phyloP scores from a whole-genome alignment of 108 stramenopile species.

The Nitzschia sp. region DNA sequence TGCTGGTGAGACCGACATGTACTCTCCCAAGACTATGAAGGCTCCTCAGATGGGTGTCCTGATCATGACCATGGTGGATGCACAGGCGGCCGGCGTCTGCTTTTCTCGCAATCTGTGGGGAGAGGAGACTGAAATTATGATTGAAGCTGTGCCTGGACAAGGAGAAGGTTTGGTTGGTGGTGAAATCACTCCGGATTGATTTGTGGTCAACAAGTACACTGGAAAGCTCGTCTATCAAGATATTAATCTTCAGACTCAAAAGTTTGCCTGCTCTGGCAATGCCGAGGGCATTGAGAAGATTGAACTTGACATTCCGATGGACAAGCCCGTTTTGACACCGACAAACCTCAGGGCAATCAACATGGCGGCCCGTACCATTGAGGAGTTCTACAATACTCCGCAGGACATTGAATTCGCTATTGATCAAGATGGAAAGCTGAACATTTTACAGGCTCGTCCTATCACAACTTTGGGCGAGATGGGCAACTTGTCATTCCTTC shows the following conservation, averaged over 20 bases:
- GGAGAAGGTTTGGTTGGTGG: slow-evolving; percentile 18
- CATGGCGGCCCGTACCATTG: slow-evolving; percentile 45
- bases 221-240: slow-evolving; percentile 1
- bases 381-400: slow-evolving; percentile 48
- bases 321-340: slow-evolving; percentile 13
- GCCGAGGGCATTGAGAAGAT: slow-evolving; percentile 5
- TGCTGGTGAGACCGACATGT: neutral
- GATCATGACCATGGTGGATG: slow-evolving; percentile 30
- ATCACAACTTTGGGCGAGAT: slow-evolving; percentile 11
- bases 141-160: slow-evolving; percentile 21
- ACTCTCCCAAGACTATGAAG: slow-evolving; percentile 3
- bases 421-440: slow-evolving; percentile 48
- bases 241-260: slow-evolving; percentile 17
- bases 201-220: slow-evolving; percentile 15
- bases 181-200: slow-evolving; percentile 17
- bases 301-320: neutral
- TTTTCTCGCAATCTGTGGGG: slow-evolving; percentile 14
- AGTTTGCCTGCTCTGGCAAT: slow-evolving; percentile 14
- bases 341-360: slow-evolving; percentile 33
- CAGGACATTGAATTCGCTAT: slow-evolving; percentile 63
- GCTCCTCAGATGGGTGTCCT: slow-evolving; percentile 16
- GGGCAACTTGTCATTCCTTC: slow-evolving; percentile 12
- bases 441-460: slow-evolving; percentile 52
- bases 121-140: slow-evolving; percentile 14
- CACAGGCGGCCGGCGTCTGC: slow-evolving; percentile 14